Conservation (phyloP, 78 protist genomes). For the Emiliania huxleyi region DNA sequence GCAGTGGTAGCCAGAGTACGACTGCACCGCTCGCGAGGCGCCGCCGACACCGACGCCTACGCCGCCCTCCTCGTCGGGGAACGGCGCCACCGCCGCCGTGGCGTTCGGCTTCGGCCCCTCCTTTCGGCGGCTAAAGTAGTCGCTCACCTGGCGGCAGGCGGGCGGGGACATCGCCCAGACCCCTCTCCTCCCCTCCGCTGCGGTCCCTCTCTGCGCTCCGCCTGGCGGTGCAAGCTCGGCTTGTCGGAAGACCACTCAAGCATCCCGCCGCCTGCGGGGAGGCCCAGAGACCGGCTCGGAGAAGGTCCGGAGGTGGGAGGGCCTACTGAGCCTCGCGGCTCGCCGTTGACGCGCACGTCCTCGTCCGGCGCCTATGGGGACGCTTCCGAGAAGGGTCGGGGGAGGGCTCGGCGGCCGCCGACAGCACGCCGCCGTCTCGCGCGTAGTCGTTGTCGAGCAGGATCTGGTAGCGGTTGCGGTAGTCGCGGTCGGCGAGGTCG, state of each 20-base stretch:
- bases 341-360: not conserved
- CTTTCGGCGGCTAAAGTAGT: constrained; percentile 2
- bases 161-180: too few species aligned
- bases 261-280: not conserved
- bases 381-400: too few species aligned
- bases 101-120: not conserved
- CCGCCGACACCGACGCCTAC: not conserved
- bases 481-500: not conserved
- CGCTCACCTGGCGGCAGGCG: not conserved
- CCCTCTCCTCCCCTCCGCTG: too few species aligned
- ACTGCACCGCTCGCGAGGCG: not conserved
- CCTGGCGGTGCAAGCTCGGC: not conserved
- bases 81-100: not conserved
- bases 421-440: not conserved
- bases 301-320: too few species aligned
- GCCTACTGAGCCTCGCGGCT: too few species aligned
- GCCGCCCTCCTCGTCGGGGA: not conserved
- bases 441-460: not conserved
- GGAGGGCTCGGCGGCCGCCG: not conserved
- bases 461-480: not conserved
- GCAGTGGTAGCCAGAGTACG: not conserved
- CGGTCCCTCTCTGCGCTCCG: too few species aligned
- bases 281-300: too few species aligned
- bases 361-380: not conserved
- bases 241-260: not conserved